Evolutionary conservation across 352 stramenopile genomes (phyloP).

Genomic region (Pythium guiyangense): DNA sequence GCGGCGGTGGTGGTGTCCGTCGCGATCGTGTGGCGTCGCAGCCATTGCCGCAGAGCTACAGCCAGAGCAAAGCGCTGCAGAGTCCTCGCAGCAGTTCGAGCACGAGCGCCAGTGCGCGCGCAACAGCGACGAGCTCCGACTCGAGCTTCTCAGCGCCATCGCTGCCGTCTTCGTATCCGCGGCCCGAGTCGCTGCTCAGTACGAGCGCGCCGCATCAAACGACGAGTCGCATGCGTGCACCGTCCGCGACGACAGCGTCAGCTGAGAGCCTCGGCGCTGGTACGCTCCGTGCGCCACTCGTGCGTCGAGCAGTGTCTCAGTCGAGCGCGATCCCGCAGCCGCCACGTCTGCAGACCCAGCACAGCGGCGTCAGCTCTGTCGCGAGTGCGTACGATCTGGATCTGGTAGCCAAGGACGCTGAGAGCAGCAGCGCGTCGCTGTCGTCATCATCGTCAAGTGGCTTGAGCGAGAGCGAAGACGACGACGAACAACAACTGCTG

Average conservation of each 20-base stretch:
- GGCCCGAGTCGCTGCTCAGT: neutral
- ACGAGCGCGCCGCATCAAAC: neutral
- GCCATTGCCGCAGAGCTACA: slow-evolving; percentile 3
- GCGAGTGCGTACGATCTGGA: slow-evolving; percentile 8
- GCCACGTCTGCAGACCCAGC: slow-evolving; percentile 1
- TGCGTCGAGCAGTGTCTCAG: slow-evolving; percentile 5
- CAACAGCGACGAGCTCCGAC: slow-evolving; percentile 7
- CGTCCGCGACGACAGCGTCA: too few species aligned
- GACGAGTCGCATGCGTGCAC: neutral
- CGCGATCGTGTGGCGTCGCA: neutral
- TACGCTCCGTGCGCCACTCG: neutral
- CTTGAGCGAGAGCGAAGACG: slow-evolving; percentile 10
- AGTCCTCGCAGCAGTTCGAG: slow-evolving; percentile 14
- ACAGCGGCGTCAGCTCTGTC: slow-evolving; percentile 3
- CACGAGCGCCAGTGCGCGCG: slow-evolving; percentile 6
- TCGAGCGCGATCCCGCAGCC: slow-evolving; percentile 9
- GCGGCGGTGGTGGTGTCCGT: slow-evolving; percentile 3
- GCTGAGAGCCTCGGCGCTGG: neutral
- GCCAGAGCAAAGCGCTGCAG: slow-evolving; percentile 5
- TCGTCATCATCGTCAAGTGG: slow-evolving; percentile 7
- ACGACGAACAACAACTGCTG: neutral
- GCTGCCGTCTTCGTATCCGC: slow-evolving; percentile 1
- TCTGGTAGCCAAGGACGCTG: slow-evolving; percentile 16
- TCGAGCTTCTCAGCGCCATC: slow-evolving; percentile 9
- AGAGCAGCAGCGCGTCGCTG: slow-evolving; percentile 10